These are phyloP conservation scores for Termitomyces sp. DNA, from an alignment of 768 basidiomycete species.

Conservation along the genomic window DNA sequence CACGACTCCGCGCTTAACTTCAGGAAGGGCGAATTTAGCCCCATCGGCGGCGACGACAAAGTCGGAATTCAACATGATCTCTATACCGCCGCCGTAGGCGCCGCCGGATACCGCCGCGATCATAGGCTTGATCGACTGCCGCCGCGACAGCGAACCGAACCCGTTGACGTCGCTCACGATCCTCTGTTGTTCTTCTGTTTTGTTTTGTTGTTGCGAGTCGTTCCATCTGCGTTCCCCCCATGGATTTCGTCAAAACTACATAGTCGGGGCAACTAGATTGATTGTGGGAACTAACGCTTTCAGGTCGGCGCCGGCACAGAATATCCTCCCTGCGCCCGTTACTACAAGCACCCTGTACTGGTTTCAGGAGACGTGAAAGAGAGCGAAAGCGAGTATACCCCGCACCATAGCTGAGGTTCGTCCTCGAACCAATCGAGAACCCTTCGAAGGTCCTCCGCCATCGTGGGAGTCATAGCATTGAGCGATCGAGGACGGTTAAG, in stretches of 20 bases:
- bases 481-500: constrained; percentile 64
- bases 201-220: constrained; percentile 39
- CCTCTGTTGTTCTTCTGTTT: constrained; percentile 37
- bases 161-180: constrained; percentile 43
- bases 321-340: constrained; percentile 67
- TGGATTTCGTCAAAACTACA: not conserved
- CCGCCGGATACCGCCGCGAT: constrained; percentile 81
- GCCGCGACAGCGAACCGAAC: constrained; percentile 70
- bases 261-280: too few relatives aligned
- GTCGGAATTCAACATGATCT: constrained; percentile 73
- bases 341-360: constrained; percentile 61
- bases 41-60: constrained; percentile 64
- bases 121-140: constrained; percentile 64
- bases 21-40: constrained; percentile 69
- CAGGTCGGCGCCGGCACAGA: constrained; percentile 80
- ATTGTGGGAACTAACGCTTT: constrained; percentile 47
- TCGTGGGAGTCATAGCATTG: constrained; percentile 68
- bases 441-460: constrained; percentile 45
- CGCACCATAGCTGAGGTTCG: constrained; percentile 66
- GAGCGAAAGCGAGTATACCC: constrained; percentile 15
- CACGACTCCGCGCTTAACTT: constrained; percentile 74
- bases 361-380: not conserved
- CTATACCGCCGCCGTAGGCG: constrained; percentile 62
- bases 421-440: constrained; percentile 72
- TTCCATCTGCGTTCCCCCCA: constrained; percentile 52